Conservation (phyloP, 2,329 filamentous ascomycete species). For the Aspergillus sp. region DNA sequence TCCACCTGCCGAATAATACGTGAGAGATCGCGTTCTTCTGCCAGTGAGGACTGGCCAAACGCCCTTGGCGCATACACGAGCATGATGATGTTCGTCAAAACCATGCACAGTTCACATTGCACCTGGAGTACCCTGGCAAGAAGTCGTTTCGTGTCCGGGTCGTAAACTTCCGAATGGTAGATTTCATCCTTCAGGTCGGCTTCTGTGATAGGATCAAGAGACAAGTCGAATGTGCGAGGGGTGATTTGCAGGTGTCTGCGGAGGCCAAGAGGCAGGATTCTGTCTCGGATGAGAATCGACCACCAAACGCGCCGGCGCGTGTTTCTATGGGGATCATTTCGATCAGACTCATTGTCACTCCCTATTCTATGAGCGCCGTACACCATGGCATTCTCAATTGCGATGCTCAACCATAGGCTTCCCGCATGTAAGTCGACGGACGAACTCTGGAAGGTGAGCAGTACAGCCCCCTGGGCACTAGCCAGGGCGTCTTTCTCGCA, state of each 20-base stretch:
- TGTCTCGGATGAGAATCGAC: slow-evolving; percentile 3
- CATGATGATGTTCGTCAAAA: slow-evolving; percentile 1
- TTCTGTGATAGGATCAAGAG: not conserved
- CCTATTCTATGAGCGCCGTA: not conserved
- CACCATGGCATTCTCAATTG: slow-evolving; percentile 5
- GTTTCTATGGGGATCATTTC: not conserved
- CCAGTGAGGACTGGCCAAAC: not conserved
- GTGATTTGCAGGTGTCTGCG: slow-evolving; percentile 4
- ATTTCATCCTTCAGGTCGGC: slow-evolving; percentile 4
- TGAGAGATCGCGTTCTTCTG: not conserved
- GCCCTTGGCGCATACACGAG: not conserved
- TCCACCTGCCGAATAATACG: not conserved
- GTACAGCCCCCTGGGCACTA: not conserved
- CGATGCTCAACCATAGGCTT: slow-evolving; percentile 6
- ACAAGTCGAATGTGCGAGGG: not conserved
- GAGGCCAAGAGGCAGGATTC: slow-evolving; percentile 1
- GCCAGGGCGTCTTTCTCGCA: slow-evolving; percentile 6
- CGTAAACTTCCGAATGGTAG: slow-evolving; percentile 6
- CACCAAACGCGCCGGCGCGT: slow-evolving; percentile 2
- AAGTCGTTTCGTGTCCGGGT: not conserved
- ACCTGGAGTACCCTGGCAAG: not conserved
- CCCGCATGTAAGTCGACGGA: slow-evolving; percentile 4
- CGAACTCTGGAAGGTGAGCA: slow-evolving; percentile 4
- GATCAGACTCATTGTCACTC: not conserved
- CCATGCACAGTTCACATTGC: slow-evolving; percentile 3